Evolutionary conservation across 192 early-diverging fungal species (phyloP).

Genomic region (Linnemannia zychae): DNA sequence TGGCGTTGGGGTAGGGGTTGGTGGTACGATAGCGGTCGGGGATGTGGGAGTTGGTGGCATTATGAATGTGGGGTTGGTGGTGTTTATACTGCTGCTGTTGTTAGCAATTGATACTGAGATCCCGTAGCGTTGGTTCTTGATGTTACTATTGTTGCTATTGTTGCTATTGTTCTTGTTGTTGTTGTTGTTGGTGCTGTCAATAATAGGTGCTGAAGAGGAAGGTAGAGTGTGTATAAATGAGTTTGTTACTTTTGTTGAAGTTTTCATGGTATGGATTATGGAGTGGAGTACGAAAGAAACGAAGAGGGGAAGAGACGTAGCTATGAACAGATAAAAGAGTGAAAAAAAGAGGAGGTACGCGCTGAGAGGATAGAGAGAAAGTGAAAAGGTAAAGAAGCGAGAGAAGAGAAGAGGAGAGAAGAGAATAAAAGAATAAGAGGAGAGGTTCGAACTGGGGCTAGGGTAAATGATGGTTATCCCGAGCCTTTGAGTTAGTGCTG

Average conservation of each 20-base stretch:
- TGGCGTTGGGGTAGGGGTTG: neutral
- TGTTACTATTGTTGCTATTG: neutral
- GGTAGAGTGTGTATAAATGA: neutral
- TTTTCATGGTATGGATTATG: neutral
- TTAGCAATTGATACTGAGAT: neutral
- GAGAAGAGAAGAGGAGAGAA: neutral
- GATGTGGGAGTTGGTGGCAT: conserved; percentile 5
- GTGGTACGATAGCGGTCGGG: neutral
- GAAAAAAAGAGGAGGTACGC: neutral
- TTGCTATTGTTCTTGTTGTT: neutral
- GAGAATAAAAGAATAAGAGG: neutral
- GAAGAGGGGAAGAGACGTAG: too few species aligned
- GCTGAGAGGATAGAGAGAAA: neutral
- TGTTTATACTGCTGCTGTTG: neutral
- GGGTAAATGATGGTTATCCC: neutral
- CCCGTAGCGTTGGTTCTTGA: neutral
- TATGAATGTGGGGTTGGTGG: neutral
- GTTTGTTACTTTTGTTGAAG: neutral
- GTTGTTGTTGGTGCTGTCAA: neutral
- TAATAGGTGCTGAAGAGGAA: neutral
- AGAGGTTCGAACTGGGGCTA: neutral
- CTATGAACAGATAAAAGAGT: too few species aligned
- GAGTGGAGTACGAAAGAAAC: too few species aligned
- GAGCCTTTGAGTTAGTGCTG: neutral
- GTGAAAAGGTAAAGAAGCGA: neutral